Evolutionary conservation across 1,284 basidiomycete species (phyloP), one percentile per base, ranked within the genome.

Genomic region (Apiotrichum laibachii): DNA sequence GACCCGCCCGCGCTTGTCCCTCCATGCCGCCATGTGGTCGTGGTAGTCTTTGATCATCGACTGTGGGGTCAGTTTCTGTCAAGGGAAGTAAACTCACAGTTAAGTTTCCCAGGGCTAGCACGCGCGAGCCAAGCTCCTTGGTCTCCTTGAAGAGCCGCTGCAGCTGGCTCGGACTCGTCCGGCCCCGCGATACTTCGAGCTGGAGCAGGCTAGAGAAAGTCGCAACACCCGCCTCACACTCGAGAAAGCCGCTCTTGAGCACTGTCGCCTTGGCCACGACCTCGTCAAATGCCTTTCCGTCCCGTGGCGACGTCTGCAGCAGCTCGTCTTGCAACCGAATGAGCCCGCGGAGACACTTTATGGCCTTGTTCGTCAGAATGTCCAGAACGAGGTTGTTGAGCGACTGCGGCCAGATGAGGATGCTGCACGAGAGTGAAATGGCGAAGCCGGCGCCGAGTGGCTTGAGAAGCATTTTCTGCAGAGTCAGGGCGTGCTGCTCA

Each of bases 381-480:
- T 63, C 21, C 10, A 73, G 66, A 55, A 73, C 58, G 48, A 72
- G 76, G 62, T 86, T 85, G 59, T 85, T 86, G 58, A 89, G 76
- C 9, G 85, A 85, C 73, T 88, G 84, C 0, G 89, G 89, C 70
- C 90, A 91, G 60, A 90, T 79, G 40, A 90, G 69, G 18, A 86
- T 62, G 31, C 85, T 81, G 21, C 81, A 76, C 5, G 80, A 79
- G 22, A 87, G 57, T 0, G 83, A 86, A 46, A 87, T 83, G 2
- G 83, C 88, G 48, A 85, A 70, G 72, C 85, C 89, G 61, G 81
- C 83, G 2, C 77, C 71, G 0, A 84, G 80, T 0, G 88, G 86
- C 34, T 85, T 82, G 51, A 88, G 71, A 59, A 89, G 80, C 45
- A 62, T 55, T 43, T 59, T 60, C 68, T 71, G 46, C 26, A 31